Percentiles rank a stretch among this genome's conserved stretches.
Evolutionary conservation across 2,329 filamentous ascomycete genomes (phyloP).

Genomic region (Penicillium sp.): DNA sequence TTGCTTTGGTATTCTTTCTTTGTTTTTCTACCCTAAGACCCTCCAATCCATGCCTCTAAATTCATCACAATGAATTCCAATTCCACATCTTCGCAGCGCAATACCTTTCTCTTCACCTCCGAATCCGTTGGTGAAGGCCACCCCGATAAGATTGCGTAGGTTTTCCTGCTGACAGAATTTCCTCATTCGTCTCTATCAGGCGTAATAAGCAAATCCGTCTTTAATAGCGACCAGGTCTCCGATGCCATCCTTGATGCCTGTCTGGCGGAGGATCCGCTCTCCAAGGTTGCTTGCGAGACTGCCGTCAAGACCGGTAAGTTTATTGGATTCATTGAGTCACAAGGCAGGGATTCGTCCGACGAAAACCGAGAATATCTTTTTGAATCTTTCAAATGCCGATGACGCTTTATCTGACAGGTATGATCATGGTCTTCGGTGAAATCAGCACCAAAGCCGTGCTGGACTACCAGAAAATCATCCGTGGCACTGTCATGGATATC

Average conservation of each 20-base stretch:
- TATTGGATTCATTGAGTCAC: not conserved
- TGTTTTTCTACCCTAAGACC: constrained; percentile 18
- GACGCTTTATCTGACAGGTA: constrained; percentile 41
- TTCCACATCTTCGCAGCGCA: constrained; percentile 50
- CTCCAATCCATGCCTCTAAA: constrained; percentile 14
- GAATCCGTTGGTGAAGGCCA: constrained; percentile 89
- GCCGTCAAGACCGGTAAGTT: constrained; percentile 92
- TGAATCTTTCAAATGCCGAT: too few relatives aligned
- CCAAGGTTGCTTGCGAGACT: constrained; percentile 98
- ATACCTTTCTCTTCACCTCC: constrained; percentile 85
- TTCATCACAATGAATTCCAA: constrained; percentile 63
- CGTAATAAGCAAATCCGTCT: constrained; percentile 14
- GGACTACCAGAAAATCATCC: constrained; percentile 98
- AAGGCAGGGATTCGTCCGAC: not conserved
- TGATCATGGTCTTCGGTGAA: constrained; percentile 99
- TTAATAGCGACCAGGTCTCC: constrained; percentile 81
- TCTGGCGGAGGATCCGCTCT: constrained; percentile 88
- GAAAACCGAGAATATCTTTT: not conserved
- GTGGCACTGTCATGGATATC: constrained; percentile 94
- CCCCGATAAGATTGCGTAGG: constrained; percentile 88
- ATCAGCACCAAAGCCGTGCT: constrained; percentile 95
- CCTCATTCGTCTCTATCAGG: constrained; percentile 16
- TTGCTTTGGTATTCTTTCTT: constrained; percentile 2
- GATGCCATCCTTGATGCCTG: constrained; percentile 99
- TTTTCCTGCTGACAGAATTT: constrained; percentile 19